Conservation (phyloP, 257 asterid species). For the Scutellaria galericulata region DNA sequence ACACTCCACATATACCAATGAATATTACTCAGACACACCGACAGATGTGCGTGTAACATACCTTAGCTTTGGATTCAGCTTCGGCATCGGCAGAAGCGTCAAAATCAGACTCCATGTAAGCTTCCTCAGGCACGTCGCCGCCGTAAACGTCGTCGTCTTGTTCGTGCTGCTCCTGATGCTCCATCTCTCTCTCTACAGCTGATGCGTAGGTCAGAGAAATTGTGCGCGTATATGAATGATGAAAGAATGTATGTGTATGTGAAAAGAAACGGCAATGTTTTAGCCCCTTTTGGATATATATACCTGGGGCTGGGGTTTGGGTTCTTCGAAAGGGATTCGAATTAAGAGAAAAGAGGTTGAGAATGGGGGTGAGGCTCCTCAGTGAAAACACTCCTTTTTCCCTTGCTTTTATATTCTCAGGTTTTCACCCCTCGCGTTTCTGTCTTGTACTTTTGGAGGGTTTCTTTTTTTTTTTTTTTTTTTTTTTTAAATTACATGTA, state of each 20-base stretch:
- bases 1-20: neutral
- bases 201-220: constrained; percentile 33
- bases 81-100: constrained; percentile 50
- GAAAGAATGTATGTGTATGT: neutral
- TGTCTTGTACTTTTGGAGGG: no score
- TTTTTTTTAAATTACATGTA: no score
- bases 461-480: no score
- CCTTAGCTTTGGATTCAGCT: constrained; percentile 53
- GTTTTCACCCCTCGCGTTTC: no score
- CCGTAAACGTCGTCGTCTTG: constrained; percentile 66
- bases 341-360: constrained; percentile 9
- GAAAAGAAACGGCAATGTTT: constrained; percentile 4
- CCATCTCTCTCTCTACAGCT: constrained; percentile 36
- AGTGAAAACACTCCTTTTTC: no score
- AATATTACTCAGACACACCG: neutral
- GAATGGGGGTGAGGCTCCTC: neutral
- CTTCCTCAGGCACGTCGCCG: constrained; percentile 64
- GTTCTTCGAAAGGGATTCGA: constrained; percentile 39
- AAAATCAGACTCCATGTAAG: constrained; percentile 62
- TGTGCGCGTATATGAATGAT: neutral
- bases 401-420: no score
- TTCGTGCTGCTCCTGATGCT: constrained; percentile 46
- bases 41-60: constrained; percentile 5
- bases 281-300: constrained; percentile 3
- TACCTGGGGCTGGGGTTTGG: constrained; percentile 34